Evolutionary conservation across 106 monocot genomes (phyloP).

Genomic region (Ottelia alismoides): DNA sequence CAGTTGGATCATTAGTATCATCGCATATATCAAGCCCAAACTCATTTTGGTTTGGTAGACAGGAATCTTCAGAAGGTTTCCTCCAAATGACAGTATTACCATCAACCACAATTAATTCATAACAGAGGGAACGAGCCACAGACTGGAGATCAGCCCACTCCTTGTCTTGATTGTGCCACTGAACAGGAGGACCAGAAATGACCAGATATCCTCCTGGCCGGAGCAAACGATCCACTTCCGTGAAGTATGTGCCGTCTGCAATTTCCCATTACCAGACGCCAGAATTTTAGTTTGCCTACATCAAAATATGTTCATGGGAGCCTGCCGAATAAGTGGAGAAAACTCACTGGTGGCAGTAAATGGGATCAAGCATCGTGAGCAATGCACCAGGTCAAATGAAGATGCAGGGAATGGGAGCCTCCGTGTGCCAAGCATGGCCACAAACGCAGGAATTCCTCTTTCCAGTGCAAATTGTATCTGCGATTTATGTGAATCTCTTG

Average conservation of each 20-base stretch:
- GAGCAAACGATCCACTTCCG: conserved; percentile 71
- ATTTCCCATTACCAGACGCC: too few relatives aligned
- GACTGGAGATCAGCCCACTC: conserved; percentile 75
- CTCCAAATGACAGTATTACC: conserved; percentile 80
- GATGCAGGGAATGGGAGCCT: conserved; percentile 75
- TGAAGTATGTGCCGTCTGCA: conserved; percentile 80
- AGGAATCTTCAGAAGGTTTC: conserved; percentile 39
- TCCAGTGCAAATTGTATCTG: conserved; percentile 97
- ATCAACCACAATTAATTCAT: conserved; percentile 63
- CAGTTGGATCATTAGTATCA: conserved; percentile 46
- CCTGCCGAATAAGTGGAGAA: too few relatives aligned
- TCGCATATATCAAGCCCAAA: conserved; percentile 37
- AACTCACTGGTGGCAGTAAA: conserved; percentile 77
- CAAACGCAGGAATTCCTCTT: conserved; percentile 91
- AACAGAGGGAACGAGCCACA: conserved; percentile 48
- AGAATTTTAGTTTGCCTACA: too few relatives aligned
- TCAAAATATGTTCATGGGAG: too few relatives aligned
- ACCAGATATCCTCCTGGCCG: conserved; percentile 72
- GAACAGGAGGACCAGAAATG: conserved; percentile 85
- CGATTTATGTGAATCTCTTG: conserved; percentile 82
- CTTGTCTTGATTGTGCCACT: conserved; percentile 73
- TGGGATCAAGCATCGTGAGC: conserved; percentile 85
- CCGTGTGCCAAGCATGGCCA: conserved; percentile 76
- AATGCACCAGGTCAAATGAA: conserved; percentile 78
- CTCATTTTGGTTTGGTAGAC: conserved; percentile 39